Percentiles rank a stretch among this genome's conserved stretches.
Conservation (phyloP, 331 rosid genomes). For the Quercus phellos region DNA sequence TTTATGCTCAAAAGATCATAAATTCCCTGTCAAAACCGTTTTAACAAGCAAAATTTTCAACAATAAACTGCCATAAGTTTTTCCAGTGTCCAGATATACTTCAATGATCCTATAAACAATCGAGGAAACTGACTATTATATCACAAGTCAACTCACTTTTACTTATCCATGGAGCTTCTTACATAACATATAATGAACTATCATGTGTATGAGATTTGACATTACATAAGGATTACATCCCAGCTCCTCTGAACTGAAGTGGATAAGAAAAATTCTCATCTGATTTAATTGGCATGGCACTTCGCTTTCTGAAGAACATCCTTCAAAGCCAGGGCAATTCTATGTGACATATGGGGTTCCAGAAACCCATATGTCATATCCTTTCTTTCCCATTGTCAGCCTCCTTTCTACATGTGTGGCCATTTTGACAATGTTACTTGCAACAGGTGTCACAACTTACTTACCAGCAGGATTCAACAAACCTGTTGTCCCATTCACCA, state of each 20-base stretch:
- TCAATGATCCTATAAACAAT: neutral
- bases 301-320: slow-evolving; percentile 57
- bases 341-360: slow-evolving; percentile 74
- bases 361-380: slow-evolving; percentile 61
- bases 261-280: neutral
- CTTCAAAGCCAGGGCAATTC: slow-evolving; percentile 77
- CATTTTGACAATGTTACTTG: slow-evolving; percentile 67
- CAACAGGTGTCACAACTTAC: slow-evolving; percentile 62
- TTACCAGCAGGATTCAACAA: slow-evolving; percentile 73
- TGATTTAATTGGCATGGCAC: slow-evolving; percentile 6
- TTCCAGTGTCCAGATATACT: neutral
- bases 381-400: slow-evolving; percentile 81
- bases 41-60: neutral
- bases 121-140: neutral
- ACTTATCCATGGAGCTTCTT: neutral
- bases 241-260: no score
- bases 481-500: slow-evolving; percentile 71
- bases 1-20: neutral
- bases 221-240: neutral
- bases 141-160: neutral
- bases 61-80: neutral
- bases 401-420: slow-evolving; percentile 85
- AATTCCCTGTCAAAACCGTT: neutral
- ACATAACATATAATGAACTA: neutral
- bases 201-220: neutral